Evolutionary conservation across 2,329 filamentous ascomycete species (phyloP).

Genomic region (Calonectria hawksworthii): DNA sequence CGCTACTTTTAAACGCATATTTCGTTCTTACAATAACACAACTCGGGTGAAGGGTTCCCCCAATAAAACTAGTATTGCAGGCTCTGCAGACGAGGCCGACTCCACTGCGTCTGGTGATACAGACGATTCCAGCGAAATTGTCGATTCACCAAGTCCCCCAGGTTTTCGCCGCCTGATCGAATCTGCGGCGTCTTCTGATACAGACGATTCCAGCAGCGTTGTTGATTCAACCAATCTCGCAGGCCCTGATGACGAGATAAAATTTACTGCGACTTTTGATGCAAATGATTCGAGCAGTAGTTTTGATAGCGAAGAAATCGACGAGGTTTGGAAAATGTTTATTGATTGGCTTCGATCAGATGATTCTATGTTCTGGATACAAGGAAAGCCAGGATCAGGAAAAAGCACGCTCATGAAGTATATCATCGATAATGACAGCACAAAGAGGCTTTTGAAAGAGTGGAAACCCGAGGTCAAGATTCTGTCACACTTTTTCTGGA

Average conservation of each 20-base stretch:
- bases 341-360: neutral
- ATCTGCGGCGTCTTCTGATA: no score
- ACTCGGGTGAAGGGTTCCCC: no score
- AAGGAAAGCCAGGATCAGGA: neutral
- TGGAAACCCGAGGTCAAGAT: neutral
- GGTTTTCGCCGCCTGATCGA: no score
- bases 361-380: neutral
- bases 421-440: neutral
- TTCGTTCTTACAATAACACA: neutral
- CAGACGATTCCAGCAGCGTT: no score
- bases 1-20: conserved; percentile 5
- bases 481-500: neutral
- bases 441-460: neutral
- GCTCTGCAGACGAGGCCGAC: conserved; percentile 5
- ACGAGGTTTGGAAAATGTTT: neutral
- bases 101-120: no score
- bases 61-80: no score
- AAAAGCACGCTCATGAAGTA: neutral
- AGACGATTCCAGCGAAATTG: no score
- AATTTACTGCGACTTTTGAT: no score
- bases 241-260: no score
- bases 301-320: neutral
- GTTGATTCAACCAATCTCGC: no score
- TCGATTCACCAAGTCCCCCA: no score
- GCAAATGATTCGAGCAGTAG: no score